These are phyloP conservation scores for Hydrangea macrophylla DNA, from an alignment of 148 eudicot genomes.

Conservation along the genomic window DNA sequence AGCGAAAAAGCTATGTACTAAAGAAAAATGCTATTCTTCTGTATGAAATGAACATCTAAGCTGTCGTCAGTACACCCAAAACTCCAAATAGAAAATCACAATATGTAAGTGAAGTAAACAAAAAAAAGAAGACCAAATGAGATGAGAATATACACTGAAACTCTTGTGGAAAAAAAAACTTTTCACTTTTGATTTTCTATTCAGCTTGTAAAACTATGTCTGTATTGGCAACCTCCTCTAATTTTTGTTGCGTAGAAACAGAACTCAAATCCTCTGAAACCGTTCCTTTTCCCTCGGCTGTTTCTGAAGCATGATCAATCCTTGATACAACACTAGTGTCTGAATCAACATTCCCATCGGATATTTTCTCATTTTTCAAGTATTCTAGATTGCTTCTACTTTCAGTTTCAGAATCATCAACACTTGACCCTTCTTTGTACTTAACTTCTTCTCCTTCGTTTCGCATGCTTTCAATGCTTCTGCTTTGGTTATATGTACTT, in stretches of 20 bases:
- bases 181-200: not conserved
- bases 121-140: not conserved
- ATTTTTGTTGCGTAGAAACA: not conserved
- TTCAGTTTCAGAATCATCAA: not conserved
- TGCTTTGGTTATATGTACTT: not conserved
- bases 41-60: not conserved
- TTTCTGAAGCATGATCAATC: not conserved
- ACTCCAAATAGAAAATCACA: not conserved
- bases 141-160: not conserved
- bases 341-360: not conserved
- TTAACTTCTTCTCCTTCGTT: not conserved
- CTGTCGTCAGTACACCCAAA: not conserved
- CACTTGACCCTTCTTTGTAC: not conserved
- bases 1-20: too few species aligned
- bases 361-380: not conserved
- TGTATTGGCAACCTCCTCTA: not conserved
- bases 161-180: not conserved
- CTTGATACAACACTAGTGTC: not conserved
- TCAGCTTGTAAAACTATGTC: not conserved
- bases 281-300: not conserved
- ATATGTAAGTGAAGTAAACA: not conserved
- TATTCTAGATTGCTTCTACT: not conserved
- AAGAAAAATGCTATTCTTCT: not conserved
- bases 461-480: not conserved
- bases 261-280: not conserved